These are phyloP conservation scores for Cutaneotrichosporon sp. DNA, from an alignment of 1,284 basidiomycete genomes.

Conservation along the genomic window DNA sequence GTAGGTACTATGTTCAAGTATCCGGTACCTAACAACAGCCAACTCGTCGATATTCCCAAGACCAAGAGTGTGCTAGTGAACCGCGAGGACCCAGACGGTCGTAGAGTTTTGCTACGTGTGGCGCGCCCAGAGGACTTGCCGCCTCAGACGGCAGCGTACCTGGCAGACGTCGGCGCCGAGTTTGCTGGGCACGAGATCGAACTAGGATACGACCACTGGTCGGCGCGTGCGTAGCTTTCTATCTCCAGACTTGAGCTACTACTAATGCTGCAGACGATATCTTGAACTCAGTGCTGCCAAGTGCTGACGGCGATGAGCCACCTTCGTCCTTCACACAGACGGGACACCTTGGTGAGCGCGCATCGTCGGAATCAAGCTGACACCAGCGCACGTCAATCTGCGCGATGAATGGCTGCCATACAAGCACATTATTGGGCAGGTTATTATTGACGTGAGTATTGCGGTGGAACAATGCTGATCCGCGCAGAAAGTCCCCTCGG, in stretches of 20 bases:
- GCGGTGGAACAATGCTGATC: background rate
- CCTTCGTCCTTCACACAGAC: constrained; percentile 83
- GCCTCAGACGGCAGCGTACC: constrained; percentile 54
- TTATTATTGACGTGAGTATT: constrained; percentile 75
- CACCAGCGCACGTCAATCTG: constrained; percentile 75
- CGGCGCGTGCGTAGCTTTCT: constrained; percentile 55
- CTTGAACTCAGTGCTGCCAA: constrained; percentile 69
- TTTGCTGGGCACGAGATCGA: constrained; percentile 59
- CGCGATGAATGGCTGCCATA: constrained; percentile 86
- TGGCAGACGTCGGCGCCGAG: constrained; percentile 55
- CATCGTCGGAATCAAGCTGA: background rate
- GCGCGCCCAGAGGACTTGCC: constrained; percentile 61
- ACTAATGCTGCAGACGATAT: constrained; percentile 62
- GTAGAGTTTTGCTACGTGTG: constrained; percentile 60
- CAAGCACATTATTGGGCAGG: constrained; percentile 82
- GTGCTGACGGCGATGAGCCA: constrained; percentile 65
- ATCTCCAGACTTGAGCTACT: background rate
- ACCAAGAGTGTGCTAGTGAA: constrained; percentile 58
- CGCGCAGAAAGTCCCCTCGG: constrained; percentile 68
- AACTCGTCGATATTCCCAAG: constrained; percentile 62
- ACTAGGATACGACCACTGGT: constrained; percentile 80
- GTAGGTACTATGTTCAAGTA: constrained; percentile 48
- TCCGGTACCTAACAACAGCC: constrained; percentile 41
- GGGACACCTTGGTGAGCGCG: constrained; percentile 77
- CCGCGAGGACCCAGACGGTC: constrained; percentile 52